A percentile compares a stretch with the other conserved stretches of the same genome.
phyloP scores from a whole-genome alignment of 2,329 filamentous ascomycete genomes.

The Claviceps citrina region DNA sequence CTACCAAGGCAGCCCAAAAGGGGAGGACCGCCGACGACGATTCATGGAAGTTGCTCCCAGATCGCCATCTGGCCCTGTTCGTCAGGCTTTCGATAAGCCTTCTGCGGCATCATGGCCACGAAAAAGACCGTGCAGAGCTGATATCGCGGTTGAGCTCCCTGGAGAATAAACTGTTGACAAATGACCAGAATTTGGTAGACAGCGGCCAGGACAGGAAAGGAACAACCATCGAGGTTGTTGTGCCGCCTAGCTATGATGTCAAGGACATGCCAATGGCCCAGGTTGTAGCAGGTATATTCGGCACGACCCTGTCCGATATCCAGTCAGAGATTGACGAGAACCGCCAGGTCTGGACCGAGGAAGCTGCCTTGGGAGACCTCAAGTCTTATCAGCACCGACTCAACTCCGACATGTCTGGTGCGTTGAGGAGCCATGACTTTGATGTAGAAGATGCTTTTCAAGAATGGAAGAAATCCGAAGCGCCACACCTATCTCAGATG shows the following conservation, averaged over 20 bases:
- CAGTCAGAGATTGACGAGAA: constrained; percentile 79
- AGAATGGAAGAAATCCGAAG: constrained; percentile 81
- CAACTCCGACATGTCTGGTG: constrained; percentile 62
- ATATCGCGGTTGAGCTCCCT: constrained; percentile 62
- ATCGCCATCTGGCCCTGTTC: constrained; percentile 88
- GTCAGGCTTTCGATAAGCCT: constrained; percentile 71
- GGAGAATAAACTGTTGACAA: constrained; percentile 84
- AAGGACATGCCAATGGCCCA: constrained; percentile 95
- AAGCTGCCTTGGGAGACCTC: constrained; percentile 75
- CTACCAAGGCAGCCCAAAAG: constrained; percentile 70
- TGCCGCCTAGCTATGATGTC: constrained; percentile 77
- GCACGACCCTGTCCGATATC: constrained; percentile 59
- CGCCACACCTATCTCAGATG: constrained; percentile 76
- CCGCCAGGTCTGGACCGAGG: constrained; percentile 73
- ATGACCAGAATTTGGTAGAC: constrained; percentile 66
- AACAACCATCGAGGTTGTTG: constrained; percentile 59
- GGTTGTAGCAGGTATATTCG: constrained; percentile 74
- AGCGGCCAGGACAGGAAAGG: constrained; percentile 19
- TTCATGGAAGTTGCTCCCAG: constrained; percentile 79
- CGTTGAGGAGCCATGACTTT: constrained; percentile 73
- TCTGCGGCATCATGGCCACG: constrained; percentile 70
- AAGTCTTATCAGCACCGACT: constrained; percentile 87
- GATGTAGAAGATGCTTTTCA: constrained; percentile 78
- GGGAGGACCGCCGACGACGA: constrained; percentile 65
- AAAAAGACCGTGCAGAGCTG: constrained; percentile 72